Evolutionary conservation across 148 eudicot species (phyloP).

Genomic region (Silene latifolia): DNA sequence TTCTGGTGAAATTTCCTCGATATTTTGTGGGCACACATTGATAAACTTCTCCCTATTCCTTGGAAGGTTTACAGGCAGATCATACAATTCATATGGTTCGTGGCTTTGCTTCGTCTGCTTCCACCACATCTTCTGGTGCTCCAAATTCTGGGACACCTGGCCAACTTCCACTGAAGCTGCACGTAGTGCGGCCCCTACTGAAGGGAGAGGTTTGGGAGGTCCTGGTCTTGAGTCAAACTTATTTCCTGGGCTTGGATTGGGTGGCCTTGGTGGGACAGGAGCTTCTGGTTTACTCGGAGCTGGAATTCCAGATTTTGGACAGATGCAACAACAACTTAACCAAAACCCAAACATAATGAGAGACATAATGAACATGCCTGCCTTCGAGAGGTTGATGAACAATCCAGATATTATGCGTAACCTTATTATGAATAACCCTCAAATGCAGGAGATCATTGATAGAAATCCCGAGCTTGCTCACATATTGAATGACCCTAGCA

Average conservation of each 20-base stretch:
- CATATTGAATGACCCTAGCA: constrained; percentile 87
- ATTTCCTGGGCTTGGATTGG: constrained; percentile 59
- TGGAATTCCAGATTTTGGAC: constrained; percentile 79
- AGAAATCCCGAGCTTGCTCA: constrained; percentile 94
- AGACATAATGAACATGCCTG: constrained; percentile 95
- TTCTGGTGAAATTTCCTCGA: background rate
- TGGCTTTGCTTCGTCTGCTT: constrained; percentile 56
- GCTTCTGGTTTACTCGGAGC: constrained; percentile 69
- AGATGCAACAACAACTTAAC: constrained; percentile 87
- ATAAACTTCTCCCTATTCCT: constrained; percentile 1
- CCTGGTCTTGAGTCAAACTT: constrained; percentile 57
- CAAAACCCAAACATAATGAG: constrained; percentile 97
- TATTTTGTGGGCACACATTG: background rate
- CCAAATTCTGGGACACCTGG: constrained; percentile 33
- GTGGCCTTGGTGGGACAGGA: constrained; percentile 46
- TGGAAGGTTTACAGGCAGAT: constrained; percentile 68
- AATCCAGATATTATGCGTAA: constrained; percentile 88
- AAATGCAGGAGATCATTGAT: constrained; percentile 95
- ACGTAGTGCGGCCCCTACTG: constrained; percentile 34
- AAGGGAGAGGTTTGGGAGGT: constrained; percentile 41
- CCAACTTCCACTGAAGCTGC: constrained; percentile 38
- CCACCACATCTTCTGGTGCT: constrained; percentile 37
- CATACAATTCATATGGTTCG: constrained; percentile 85
- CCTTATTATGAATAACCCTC: constrained; percentile 89
- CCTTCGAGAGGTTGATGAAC: constrained; percentile 82